Evolutionary conservation across 176 grass and related monocot genomes (phyloP).

Genomic region (Cenchrus fungigraminus): DNA sequence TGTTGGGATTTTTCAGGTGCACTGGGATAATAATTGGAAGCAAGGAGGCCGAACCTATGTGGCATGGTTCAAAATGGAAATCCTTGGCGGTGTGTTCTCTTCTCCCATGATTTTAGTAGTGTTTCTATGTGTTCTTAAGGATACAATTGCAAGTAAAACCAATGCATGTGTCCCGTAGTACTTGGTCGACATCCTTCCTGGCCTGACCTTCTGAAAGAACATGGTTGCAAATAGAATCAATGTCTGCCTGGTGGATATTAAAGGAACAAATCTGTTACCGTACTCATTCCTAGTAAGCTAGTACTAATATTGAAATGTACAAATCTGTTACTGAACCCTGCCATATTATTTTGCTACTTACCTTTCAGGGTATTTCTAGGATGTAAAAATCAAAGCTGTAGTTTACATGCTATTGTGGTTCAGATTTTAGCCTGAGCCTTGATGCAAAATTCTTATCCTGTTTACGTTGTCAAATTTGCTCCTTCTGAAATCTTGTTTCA

Average conservation of each 20-base stretch:
- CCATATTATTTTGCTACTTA: conserved; percentile 7
- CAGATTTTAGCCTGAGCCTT: conserved; percentile 4
- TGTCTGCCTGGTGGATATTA: neutral
- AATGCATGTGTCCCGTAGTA: neutral
- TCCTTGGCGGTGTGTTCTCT: conserved; percentile 66
- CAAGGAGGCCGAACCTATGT: conserved; percentile 65
- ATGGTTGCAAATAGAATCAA: neutral
- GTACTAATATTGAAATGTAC: conserved; percentile 5
- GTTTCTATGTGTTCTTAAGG: neutral
- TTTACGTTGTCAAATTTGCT: conserved; percentile 35
- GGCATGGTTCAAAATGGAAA: conserved; percentile 96
- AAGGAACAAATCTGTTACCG: neutral
- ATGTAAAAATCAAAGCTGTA: conserved; percentile 12
- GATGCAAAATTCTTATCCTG: neutral
- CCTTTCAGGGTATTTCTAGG: conserved; percentile 19
- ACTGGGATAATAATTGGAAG: conserved; percentile 81
- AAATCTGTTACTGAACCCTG: neutral
- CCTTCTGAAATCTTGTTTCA: conserved; percentile 21
- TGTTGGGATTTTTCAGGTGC: conserved; percentile 51
- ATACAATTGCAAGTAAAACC: neutral
- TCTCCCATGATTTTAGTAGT: conserved; percentile 8
- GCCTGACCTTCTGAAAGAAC: neutral
- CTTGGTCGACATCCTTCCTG: neutral
- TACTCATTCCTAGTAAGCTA: neutral
- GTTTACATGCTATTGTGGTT: conserved; percentile 30